Base-by-base conservation (phyloP, 2,329 filamentous ascomycete genomes). In the Aspergillus sp. region DNA sequence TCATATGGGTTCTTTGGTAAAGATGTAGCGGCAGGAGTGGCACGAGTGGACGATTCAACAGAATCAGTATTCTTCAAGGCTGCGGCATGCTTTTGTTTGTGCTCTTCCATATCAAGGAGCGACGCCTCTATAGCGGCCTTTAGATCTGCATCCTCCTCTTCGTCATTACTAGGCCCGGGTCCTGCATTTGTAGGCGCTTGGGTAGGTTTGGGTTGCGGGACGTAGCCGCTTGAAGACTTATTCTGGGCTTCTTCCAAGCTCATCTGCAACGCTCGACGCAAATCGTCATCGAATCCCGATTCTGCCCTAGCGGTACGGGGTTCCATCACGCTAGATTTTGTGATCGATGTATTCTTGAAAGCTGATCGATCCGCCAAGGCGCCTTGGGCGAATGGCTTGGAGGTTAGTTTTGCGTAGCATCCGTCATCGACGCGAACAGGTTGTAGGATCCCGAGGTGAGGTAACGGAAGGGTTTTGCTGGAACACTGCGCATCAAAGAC, bases 401-500 rank as follows among this genome's bases (percentile, higher is more conserved):
- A 90, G 1, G 88, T 96, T 62, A 98, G 80, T 71, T 93, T 96
- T 36, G 88, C 85, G 70, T 97, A 92, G 74, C 95, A 99, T 32
- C 95, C 95, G 73, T 99, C 95, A 68, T 98, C 95, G 18, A 99
- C 95, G 64, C 95, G 86, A 3, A 98, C 95, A 3, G 95, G 85
- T 62, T 96, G 89, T 70, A 92, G 79, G 63, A 99, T 98, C 60
- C 95, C 95, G 13, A 99, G 83, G 71, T 98, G 95, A 13, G 95
- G 93, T 15, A 99, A 80, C 5, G 95, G 89, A 41, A 96, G 83
- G 20, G 84, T 86, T 78, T 98, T 98, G 79, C 86, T 88, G 13
- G 93, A 98, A 71, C 95, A 99, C 67, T 95, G 88, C 63, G 93
- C 91, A 71, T 96, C 96, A 73, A 99, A 99, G 68, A 96, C 95